Evolutionary conservation across 2,329 filamentous ascomycete genomes (phyloP).

Genomic region (Blastomyces parvus): DNA sequence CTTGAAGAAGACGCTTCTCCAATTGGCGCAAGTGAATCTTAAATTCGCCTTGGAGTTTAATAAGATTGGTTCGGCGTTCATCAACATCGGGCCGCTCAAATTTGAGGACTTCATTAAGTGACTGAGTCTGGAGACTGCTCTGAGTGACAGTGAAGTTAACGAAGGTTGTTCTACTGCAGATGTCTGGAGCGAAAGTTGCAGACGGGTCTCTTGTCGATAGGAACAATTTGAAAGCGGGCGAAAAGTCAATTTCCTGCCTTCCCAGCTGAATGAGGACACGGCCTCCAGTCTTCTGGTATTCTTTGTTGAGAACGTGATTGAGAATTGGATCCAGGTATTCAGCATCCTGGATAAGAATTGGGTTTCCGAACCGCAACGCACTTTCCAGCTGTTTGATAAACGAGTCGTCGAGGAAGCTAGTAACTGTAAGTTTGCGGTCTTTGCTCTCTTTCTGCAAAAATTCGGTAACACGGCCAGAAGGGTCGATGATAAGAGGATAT

Average conservation of each 20-base stretch:
- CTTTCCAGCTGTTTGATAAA: constrained; percentile 98
- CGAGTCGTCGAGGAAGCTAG: constrained; percentile 93
- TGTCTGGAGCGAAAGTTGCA: constrained; percentile 86
- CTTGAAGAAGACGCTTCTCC: constrained; percentile 86
- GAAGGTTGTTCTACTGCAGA: constrained; percentile 96
- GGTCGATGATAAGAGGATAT: constrained; percentile 96
- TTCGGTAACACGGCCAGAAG: constrained; percentile 86
- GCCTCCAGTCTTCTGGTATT: constrained; percentile 96
- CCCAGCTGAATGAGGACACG: constrained; percentile 97
- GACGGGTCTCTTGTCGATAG: constrained; percentile 93
- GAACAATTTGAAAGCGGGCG: constrained; percentile 89
- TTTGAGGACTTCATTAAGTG: constrained; percentile 92
- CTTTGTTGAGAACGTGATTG: constrained; percentile 98
- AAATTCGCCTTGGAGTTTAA: constrained; percentile 98
- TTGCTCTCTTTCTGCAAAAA: constrained; percentile 93
- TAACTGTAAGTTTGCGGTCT: constrained; percentile 86
- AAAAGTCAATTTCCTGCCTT: constrained; percentile 98
- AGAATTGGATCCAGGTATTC: constrained; percentile 95
- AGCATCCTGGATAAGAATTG: constrained; percentile 95
- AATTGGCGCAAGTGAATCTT: constrained; percentile 94
- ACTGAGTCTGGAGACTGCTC: constrained; percentile 96
- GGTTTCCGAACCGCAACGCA: constrained; percentile 92
- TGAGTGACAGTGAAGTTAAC: constrained; percentile 99
- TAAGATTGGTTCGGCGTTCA: constrained; percentile 88
- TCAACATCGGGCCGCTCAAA: constrained; percentile 96